Base-by-base conservation (phyloP, 2,329 filamentous ascomycete genomes). In the Xylaria hypoxylon region DNA sequence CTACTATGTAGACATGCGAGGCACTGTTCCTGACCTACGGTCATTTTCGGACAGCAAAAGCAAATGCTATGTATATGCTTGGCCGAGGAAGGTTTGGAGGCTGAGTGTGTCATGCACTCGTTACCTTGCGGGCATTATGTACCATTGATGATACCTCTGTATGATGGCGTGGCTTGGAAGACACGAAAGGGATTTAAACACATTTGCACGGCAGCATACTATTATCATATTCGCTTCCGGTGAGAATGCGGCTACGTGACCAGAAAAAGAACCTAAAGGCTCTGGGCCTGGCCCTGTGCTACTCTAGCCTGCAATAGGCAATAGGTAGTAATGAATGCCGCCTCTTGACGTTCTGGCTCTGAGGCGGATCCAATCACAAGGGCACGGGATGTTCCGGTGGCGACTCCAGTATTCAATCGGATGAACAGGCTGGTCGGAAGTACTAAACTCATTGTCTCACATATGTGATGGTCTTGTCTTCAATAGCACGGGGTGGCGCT, bases 111-210 rank as follows among this genome's bases (percentile, higher is more conserved):
- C 40, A 55, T 40, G 42, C 42, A 62, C 51, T 33, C 33, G 44
- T 19, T 40, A n/a, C 42, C 19, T 38, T 19, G 28, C 26, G 19
- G 42, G n/a, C 19, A 55, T 40, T n/a, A 62, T 62, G 59, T 55
- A 45, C 19, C 31, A 60, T 40, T 28, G 24, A 53, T 53, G 5
- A 40, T n/a, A 55, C 8, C 24, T 55, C n/a, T 62, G 28, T 55
- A 55, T 13, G 50, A 62, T 55, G 38, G 48, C 28, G 48, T 61
- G 48, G 38, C 59, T 48, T 7, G 52, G 38, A n/a, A n/a, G 13
- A 51, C 33, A 31, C 33, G 17, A 42, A 15, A 17, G 11, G 13
- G 3, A 38, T 26, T 48, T 22, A 26, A 4, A 47, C 44, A 24
- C 42, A 51, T n/a, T 19, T 10, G 13, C 45, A 31, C 47, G 17